Conservation (phyloP, 163 green algal genomes). For the Volvox carteri region DNA sequence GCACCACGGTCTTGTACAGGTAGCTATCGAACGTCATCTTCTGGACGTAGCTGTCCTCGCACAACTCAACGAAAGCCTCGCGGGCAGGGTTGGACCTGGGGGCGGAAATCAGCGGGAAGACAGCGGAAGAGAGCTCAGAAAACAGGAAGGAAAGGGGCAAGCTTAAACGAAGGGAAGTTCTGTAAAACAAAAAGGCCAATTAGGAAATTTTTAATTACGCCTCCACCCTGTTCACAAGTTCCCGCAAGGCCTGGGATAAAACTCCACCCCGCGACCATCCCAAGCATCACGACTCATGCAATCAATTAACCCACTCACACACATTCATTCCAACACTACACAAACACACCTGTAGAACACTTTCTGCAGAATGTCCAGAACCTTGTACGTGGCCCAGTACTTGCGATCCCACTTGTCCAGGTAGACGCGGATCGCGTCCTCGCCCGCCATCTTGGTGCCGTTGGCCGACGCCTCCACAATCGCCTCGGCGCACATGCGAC, state of each 20-base stretch:
- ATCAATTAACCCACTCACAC: neutral
- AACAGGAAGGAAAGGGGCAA: neutral
- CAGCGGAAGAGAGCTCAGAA: no score
- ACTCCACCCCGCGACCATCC: neutral
- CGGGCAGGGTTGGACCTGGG: slow-evolving; percentile 95
- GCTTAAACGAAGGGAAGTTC: no score
- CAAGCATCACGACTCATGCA: neutral
- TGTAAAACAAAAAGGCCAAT: no score
- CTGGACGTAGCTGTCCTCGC: slow-evolving; percentile 94
- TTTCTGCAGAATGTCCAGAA: slow-evolving; percentile 99
- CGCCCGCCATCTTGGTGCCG: slow-evolving; percentile 90
- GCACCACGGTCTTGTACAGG: slow-evolving; percentile 98
- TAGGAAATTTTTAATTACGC: no score
- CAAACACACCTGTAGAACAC: slow-evolving; percentile 88
- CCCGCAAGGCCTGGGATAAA: no score
- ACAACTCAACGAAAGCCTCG: slow-evolving; percentile 99
- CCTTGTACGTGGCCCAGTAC: slow-evolving; percentile 99
- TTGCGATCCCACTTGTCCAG: slow-evolving; percentile 96
- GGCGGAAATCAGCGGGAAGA: neutral
- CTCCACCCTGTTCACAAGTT: no score
- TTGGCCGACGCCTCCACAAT: slow-evolving; percentile 91
- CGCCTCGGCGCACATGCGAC: slow-evolving; percentile 97
- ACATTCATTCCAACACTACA: neutral
- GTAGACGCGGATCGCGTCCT: slow-evolving; percentile 94
- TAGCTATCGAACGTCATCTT: slow-evolving; percentile 99